Conservation (phyloP, 2,329 filamentous ascomycete species). For the Cladosporium austrohemisphaericum region DNA sequence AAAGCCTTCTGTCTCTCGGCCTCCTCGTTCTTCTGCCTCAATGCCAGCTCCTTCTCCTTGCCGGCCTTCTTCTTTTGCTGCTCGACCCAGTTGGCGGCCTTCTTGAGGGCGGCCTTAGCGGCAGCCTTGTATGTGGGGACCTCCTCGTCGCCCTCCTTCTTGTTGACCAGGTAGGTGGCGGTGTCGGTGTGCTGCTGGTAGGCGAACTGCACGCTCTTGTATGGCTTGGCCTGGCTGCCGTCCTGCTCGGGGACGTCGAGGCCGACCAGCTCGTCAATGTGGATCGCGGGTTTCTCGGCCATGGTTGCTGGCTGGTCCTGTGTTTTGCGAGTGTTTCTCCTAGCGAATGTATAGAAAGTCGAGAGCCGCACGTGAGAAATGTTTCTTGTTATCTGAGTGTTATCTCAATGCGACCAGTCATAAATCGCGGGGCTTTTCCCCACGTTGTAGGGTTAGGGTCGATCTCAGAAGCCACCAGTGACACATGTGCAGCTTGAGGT, state of each 20-base stretch:
- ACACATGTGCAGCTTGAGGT: too few species aligned
- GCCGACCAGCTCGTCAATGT: slow-evolving; percentile 78
- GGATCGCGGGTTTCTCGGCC: slow-evolving; percentile 49
- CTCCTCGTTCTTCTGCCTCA: slow-evolving; percentile 68
- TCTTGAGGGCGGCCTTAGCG: slow-evolving; percentile 81
- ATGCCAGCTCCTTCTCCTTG: slow-evolving; percentile 70
- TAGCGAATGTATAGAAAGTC: neutral
- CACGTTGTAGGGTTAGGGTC: too few species aligned
- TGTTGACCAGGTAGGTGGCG: slow-evolving; percentile 64
- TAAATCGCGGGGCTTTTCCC: too few species aligned
- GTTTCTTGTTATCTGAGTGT: too few species aligned
- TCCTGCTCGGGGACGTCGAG: slow-evolving; percentile 58
- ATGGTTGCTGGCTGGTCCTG: slow-evolving; percentile 24
- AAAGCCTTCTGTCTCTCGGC: slow-evolving; percentile 67
- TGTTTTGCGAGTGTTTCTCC: neutral
- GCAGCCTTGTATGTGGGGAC: slow-evolving; percentile 74
- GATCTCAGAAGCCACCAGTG: too few species aligned
- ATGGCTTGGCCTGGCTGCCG: slow-evolving; percentile 70
- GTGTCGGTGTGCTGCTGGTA: slow-evolving; percentile 66
- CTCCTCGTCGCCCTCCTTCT: slow-evolving; percentile 63
- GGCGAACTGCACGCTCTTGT: slow-evolving; percentile 75
- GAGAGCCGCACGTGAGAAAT: too few species aligned
- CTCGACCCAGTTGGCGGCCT: slow-evolving; percentile 70
- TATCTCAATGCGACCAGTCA: too few species aligned
- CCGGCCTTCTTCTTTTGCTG: slow-evolving; percentile 78